Conservation (phyloP, 129 eudicot genomes). For the Tanacetum coccineum region DNA sequence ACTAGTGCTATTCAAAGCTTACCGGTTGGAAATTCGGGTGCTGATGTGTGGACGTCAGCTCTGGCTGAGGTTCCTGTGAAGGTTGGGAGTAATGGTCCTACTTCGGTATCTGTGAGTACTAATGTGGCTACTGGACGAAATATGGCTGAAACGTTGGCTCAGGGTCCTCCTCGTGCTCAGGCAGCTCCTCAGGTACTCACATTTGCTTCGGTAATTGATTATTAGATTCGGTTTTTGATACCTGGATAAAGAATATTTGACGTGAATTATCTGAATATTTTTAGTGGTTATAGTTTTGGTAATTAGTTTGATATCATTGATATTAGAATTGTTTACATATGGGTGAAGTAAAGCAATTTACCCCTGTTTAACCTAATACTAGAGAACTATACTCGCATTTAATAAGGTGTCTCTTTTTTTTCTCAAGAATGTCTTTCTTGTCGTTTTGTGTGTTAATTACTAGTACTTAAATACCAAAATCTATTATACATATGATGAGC, state of each 20-base stretch:
- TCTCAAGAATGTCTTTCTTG: not conserved
- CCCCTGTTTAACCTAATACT: too few species aligned
- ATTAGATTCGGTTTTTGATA: too few species aligned
- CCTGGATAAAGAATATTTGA: too few species aligned
- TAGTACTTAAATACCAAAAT: not conserved
- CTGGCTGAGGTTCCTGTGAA: constrained; percentile 80
- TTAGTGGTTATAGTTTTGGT: not conserved
- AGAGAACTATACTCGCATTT: not conserved
- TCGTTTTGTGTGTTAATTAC: not conserved
- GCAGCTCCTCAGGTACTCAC: constrained; percentile 57
- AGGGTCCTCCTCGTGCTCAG: constrained; percentile 67
- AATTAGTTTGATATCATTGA: not conserved
- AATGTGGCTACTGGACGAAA: constrained; percentile 49
- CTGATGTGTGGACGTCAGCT: constrained; percentile 91
- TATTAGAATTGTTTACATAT: too few species aligned
- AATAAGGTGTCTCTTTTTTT: not conserved
- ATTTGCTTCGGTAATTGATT: too few species aligned
- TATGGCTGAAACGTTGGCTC: constrained; percentile 93
- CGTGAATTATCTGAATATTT: too few species aligned
- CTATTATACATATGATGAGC: not conserved
- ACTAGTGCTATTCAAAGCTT: constrained; percentile 62
- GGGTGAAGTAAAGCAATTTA: too few species aligned
- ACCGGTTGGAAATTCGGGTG: constrained; percentile 60
- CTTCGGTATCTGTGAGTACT: constrained; percentile 32
- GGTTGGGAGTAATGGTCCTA: constrained; percentile 45